Evolutionary conservation across 163 green algal genomes (phyloP), one percentile per base, ranked within the genome.

Genomic region (Scenedesmus sp.): DNA sequence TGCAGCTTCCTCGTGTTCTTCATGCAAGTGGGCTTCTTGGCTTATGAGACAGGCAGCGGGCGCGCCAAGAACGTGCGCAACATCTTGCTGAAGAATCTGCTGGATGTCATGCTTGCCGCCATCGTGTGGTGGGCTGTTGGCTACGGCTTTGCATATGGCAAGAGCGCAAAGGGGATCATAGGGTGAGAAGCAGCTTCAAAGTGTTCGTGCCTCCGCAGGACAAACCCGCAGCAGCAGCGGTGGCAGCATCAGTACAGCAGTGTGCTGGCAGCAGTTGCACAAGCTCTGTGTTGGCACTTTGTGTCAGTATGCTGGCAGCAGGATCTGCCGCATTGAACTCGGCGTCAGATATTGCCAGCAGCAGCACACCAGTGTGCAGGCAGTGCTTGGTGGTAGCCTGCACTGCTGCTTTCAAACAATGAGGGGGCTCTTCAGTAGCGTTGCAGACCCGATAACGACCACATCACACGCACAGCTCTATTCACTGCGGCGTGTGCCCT

Each of bases 41-140:
- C 95, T 2, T 83, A 96, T 16, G 96, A 97, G 85, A 94, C 93
- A 12, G 96, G 96, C 60, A 94, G 93, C 60, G 95, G 95, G 15
- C 94, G 96, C 54, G 90, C 92, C n/a, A 97, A 97, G 90, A 97
- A 97, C 89, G 95, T 96, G 20, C 95, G 95, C 56, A 97, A 97
- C 89, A 97, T 97, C 77, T 82, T 98, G 55, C 88, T 97, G 1
- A 97, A 97, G 89, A 98, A 98, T 91, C 91, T 96, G 52, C 91
- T 97, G 67, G 95, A 97, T 87, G 94, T 97, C 16, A 94, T 95
- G 89, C 70, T 97, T 13, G 94, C 93, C 77, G 95, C 95, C 7
- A 82, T 98, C 13, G 88, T 92, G 20, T 97, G 95, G 94, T 98
- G 95, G 95, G 86, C 91, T 5, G 92, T 97, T 16, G 96, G 96